Conservation (phyloP, 371 early-diverging fungal genomes). For the Mucor velutinosus region DNA sequence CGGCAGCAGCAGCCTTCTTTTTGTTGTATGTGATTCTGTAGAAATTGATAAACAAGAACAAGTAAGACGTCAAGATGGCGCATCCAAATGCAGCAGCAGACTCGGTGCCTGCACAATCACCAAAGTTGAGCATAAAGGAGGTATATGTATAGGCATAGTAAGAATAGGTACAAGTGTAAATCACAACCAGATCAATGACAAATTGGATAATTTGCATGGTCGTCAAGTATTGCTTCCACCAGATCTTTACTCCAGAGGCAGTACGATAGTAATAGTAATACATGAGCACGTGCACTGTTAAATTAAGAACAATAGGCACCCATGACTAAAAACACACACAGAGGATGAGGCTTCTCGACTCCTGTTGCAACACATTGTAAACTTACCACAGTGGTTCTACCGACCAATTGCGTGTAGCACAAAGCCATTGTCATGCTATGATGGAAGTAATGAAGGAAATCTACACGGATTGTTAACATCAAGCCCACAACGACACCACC, state of each 20-base stretch:
- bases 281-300: conserved; percentile 88
- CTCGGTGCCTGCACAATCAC: conserved; percentile 75
- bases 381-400: conserved; percentile 53
- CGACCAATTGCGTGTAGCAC: conserved; percentile 73
- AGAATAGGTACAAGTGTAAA: conserved; percentile 76
- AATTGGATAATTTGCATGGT: conserved; percentile 88
- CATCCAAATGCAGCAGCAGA: conserved; percentile 78
- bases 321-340: conserved; percentile 27
- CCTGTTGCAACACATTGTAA: neutral
- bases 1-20: conserved; percentile 13
- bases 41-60: conserved; percentile 83
- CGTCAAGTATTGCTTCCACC: conserved; percentile 91
- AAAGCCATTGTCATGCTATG: conserved; percentile 83
- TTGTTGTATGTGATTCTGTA: conserved; percentile 78
- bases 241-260: conserved; percentile 73
- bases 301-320: conserved; percentile 73
- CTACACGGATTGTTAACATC: conserved; percentile 78
- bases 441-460: conserved; percentile 86
- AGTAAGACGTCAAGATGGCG: conserved; percentile 73
- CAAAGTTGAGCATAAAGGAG: conserved; percentile 63
- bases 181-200: conserved; percentile 72
- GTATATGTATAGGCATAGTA: conserved; percentile 62
- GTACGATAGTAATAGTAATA: conserved; percentile 89
- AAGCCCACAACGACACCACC: conserved; percentile 43
- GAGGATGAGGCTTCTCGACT: neutral